Evolutionary conservation across 306 rosid species (phyloP).

Genomic region (Medicago ruthenica): DNA sequence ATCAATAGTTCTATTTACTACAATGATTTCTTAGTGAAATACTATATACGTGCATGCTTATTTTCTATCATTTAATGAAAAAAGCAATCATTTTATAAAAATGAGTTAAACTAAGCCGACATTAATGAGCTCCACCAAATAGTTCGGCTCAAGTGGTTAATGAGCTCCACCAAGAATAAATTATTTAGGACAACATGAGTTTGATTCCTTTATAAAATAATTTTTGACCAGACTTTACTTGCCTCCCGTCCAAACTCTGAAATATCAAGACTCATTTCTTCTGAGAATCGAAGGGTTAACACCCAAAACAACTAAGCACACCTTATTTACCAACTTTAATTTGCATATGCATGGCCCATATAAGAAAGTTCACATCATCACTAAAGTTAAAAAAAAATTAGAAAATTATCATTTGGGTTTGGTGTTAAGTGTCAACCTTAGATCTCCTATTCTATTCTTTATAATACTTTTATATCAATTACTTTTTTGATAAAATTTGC

Average conservation of each 20-base stretch:
- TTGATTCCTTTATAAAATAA: too few relatives aligned
- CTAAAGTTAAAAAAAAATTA: slow-evolving; percentile 23
- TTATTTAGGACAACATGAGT: too few relatives aligned
- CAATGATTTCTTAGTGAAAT: slow-evolving; percentile 34
- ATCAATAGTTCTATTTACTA: not conserved
- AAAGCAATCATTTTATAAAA: not conserved
- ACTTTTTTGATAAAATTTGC: not conserved
- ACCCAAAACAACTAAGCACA: not conserved
- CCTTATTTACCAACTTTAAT: slow-evolving; percentile 2
- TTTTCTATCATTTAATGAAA: not conserved
- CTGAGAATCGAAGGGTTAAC: too few relatives aligned
- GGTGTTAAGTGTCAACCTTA: not conserved
- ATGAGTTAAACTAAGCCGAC: not conserved
- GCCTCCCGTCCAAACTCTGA: too few relatives aligned
- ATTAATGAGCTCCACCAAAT: too few relatives aligned
- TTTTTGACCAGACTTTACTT: too few relatives aligned
- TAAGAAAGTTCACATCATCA: not conserved
- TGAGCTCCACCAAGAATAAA: too few relatives aligned
- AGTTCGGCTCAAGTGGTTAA: too few relatives aligned
- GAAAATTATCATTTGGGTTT: slow-evolving; percentile 6
- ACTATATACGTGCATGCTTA: slow-evolving; percentile 23
- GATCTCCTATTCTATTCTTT: not conserved
- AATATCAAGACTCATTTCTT: too few relatives aligned
- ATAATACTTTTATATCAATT: not conserved
- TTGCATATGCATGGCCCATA: not conserved